These are phyloP conservation scores for Marasmius fiardii DNA, from an alignment of 1,284 basidiomycete species.

Conservation along the genomic window DNA sequence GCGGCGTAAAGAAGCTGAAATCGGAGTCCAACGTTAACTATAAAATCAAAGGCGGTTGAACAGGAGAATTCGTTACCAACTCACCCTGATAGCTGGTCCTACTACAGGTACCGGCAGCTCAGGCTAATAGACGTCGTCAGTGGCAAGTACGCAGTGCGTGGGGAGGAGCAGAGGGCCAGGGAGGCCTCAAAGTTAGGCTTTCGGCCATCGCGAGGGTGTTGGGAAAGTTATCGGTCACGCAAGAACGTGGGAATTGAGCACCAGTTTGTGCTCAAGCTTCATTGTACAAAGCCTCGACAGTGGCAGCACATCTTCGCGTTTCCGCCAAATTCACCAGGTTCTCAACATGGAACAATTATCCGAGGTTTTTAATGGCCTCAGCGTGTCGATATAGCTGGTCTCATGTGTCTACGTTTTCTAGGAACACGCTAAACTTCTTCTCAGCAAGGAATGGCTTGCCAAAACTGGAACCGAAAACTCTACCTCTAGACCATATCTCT, in stretches of 20 bases:
- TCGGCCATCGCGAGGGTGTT: background rate
- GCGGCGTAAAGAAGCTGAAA: too few relatives aligned
- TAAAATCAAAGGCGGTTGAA: too few relatives aligned
- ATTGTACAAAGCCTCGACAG: background rate
- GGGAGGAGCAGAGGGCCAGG: too few relatives aligned
- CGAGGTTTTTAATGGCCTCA: slow-evolving; percentile 40
- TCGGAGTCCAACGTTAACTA: too few relatives aligned
- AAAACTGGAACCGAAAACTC: slow-evolving; percentile 47
- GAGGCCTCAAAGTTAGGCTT: too few relatives aligned
- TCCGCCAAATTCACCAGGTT: slow-evolving; percentile 1
- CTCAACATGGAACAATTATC: slow-evolving; percentile 51
- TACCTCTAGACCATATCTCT: slow-evolving; percentile 62
- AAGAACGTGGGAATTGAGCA: background rate
- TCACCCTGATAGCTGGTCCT: too few relatives aligned
- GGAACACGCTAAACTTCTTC: slow-evolving; percentile 54
- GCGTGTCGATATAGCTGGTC: slow-evolving; percentile 1
- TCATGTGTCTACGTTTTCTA: slow-evolving; percentile 28
- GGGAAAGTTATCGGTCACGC: too few relatives aligned
- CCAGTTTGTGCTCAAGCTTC: background rate
- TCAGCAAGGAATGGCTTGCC: slow-evolving; percentile 69
- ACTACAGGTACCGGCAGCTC: too few relatives aligned
- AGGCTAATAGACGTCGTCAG: too few relatives aligned
- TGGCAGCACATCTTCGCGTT: background rate
- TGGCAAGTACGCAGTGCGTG: too few relatives aligned
- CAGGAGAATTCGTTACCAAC: too few relatives aligned